These are phyloP conservation scores for Citrus reticulata DNA, from an alignment of 345 rosid species.

Conservation along the genomic window DNA sequence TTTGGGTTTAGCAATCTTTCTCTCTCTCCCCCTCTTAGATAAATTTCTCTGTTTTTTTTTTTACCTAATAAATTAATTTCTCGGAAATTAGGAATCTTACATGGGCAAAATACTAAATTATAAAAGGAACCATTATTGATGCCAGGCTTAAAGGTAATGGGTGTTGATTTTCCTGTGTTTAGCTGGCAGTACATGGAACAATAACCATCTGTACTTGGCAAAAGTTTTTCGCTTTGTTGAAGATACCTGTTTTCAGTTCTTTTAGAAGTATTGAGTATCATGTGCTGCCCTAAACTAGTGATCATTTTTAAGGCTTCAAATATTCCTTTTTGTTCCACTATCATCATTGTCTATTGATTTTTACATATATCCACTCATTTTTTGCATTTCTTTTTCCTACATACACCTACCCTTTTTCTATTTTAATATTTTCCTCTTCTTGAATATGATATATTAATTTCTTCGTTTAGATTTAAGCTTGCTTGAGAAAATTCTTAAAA, in stretches of 20 bases:
- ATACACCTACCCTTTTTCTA: not conserved
- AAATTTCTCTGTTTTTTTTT: too few relatives aligned
- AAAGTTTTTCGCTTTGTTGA: not conserved
- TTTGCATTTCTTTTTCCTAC: not conserved
- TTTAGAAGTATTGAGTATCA: not conserved
- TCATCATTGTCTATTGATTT: not conserved
- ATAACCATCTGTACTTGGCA: constrained; percentile 20
- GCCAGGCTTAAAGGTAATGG: constrained; percentile 4
- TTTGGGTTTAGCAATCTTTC: too few relatives aligned
- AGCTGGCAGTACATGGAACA: constrained; percentile 19
- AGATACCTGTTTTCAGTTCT: not conserved
- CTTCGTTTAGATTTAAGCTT: not conserved
- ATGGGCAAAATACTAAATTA: not conserved
- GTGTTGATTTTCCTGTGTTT: not conserved
- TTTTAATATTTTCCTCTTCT: not conserved
- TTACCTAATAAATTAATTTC: too few relatives aligned
- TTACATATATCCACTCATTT: not conserved
- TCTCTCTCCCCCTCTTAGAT: too few relatives aligned
- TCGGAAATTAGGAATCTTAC: not conserved
- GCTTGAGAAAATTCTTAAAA: not conserved
- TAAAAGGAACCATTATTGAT: not conserved
- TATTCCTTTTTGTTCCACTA: constrained; percentile 9
- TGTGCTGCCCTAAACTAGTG: not conserved
- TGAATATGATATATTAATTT: not conserved
- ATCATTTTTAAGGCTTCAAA: constrained; percentile 21